These are phyloP conservation scores for Baorangia bicolor DNA, from an alignment of 768 basidiomycete species.

Conservation along the genomic window DNA sequence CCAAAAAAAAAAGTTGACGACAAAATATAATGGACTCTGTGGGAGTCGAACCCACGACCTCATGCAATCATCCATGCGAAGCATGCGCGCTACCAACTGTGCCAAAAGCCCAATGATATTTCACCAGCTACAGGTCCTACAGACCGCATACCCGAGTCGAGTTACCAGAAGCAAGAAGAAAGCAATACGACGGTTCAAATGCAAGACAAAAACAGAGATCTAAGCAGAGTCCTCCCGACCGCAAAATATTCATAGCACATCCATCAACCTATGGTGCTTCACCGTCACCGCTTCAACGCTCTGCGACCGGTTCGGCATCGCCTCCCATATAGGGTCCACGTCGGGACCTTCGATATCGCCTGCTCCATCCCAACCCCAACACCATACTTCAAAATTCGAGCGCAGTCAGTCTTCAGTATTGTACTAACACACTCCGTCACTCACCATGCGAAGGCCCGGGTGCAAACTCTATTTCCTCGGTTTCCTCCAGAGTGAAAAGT, in stretches of 20 bases:
- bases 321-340: slow-evolving; percentile 97
- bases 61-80: slow-evolving; percentile 50
- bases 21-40: slow-evolving; percentile 25
- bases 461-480: slow-evolving; percentile 68
- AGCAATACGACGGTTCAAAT: background rate
- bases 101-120: slow-evolving; percentile 61
- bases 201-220: slow-evolving; percentile 11
- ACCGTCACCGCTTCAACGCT: slow-evolving; percentile 59
- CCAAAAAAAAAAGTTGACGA: no score
- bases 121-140: no score
- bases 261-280: slow-evolving; percentile 58
- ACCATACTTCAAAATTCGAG: slow-evolving; percentile 71
- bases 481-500: slow-evolving; percentile 88
- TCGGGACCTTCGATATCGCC: slow-evolving; percentile 98
- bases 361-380: slow-evolving; percentile 99
- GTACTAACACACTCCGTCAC: background rate
- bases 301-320: slow-evolving; percentile 66
- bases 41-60: slow-evolving; percentile 61
- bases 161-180: no score
- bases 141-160: no score
- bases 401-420: background rate
- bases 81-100: slow-evolving; percentile 62
- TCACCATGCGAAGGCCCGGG: slow-evolving; percentile 85
- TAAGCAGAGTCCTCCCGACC: slow-evolving; percentile 5
- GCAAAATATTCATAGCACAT: slow-evolving; percentile 19